A percentile compares a stretch with the other conserved stretches of the same genome.
phyloP scores from a whole-genome alignment of 2,329 filamentous ascomycete genomes.

The Sporothrix globosa region DNA sequence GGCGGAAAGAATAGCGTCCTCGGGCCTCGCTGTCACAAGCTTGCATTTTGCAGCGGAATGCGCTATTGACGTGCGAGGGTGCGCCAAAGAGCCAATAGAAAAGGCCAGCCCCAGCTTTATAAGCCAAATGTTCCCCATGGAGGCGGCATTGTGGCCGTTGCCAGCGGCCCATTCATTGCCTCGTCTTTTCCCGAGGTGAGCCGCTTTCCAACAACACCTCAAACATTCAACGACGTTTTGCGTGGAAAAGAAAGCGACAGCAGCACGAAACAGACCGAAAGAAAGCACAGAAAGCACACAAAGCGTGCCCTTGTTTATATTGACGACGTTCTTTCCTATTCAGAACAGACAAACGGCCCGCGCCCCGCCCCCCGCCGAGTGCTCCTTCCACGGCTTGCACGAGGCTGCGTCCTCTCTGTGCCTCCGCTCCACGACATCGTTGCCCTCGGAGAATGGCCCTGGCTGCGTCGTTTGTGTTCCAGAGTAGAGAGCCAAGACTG shows the following conservation, averaged over 20 bases:
- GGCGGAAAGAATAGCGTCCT: background rate
- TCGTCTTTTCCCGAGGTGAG: no score
- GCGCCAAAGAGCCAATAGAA: conserved; percentile 7
- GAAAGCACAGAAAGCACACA: no score
- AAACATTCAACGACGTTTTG: background rate
- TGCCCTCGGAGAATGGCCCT: conserved; percentile 22
- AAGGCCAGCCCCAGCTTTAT: conserved; percentile 2
- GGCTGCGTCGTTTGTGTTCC: conserved; percentile 10
- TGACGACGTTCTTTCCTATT: background rate
- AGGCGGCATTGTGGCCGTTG: background rate
- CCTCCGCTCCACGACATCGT: background rate
- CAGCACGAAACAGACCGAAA: background rate
- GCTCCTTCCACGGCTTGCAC: background rate
- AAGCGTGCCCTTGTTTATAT: background rate
- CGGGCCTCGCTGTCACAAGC: conserved; percentile 26
- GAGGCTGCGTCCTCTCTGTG: background rate
- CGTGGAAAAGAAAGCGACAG: background rate
- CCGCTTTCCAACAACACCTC: conserved; percentile 9
- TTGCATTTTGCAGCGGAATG: conserved; percentile 1
- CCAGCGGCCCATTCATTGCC: no score
- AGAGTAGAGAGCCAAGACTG: background rate
- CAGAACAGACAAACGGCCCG: conserved; percentile 1
- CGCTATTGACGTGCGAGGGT: background rate
- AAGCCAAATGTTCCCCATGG: background rate
- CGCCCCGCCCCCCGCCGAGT: conserved; percentile 6